A percentile compares a stretch with the other conserved stretches of the same genome.
phyloP scores from a whole-genome alignment of 805 yeast genomes.

The Brettanomyces bruxellensis region DNA sequence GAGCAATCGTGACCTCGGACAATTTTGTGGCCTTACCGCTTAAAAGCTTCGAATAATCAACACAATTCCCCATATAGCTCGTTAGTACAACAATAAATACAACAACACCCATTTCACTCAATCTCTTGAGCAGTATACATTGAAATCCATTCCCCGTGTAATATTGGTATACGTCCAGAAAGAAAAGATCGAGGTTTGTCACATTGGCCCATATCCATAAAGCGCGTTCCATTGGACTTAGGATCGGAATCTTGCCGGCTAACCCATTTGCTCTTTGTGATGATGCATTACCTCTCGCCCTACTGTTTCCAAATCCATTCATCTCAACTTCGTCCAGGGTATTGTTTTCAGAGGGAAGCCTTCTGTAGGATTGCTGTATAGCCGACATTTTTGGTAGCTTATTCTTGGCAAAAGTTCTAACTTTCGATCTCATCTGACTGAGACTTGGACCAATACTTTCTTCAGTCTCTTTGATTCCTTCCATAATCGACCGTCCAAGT shows the following conservation, averaged over 20 bases:
- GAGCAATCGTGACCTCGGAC: conserved; percentile 34
- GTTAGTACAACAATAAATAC: conserved; percentile 74
- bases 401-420: conserved; percentile 16
- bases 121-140: conserved; percentile 62
- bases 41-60: conserved; percentile 42
- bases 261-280: not conserved
- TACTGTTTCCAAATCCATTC: not conserved
- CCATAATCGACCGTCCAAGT: conserved; percentile 11
- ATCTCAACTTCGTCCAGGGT: not conserved
- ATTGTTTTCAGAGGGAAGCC: not conserved
- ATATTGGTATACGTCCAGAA: conserved; percentile 75
- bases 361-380: not conserved
- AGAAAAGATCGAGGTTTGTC: conserved; percentile 79
- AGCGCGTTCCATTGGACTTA: conserved; percentile 67
- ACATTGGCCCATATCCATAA: conserved; percentile 96
- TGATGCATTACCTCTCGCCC: not conserved
- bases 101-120: conserved; percentile 63
- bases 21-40: conserved; percentile 26
- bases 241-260: conserved; percentile 20
- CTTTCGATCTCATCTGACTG: conserved; percentile 17
- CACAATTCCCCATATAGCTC: conserved; percentile 72
- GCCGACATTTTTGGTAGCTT: not conserved
- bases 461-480: conserved; percentile 9
- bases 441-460: conserved; percentile 13
- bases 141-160: conserved; percentile 78